phyloP scores from a whole-genome alignment of 306 rosid genomes.

The Vachellia pachyceras region DNA sequence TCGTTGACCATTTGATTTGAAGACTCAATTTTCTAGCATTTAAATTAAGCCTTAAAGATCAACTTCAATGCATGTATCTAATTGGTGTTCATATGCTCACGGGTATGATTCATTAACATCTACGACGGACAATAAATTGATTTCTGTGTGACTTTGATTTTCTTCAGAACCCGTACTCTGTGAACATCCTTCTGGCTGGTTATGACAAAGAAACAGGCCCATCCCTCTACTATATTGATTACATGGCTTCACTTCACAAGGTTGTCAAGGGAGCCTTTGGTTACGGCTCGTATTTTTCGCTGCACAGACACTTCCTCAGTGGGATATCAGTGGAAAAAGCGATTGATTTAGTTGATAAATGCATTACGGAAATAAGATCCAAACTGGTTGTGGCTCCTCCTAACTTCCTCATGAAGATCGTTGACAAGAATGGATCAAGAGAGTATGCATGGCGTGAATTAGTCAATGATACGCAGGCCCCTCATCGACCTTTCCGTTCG shows the following conservation, averaged over 20 bases:
- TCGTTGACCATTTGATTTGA: too few species aligned
- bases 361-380: slow-evolving; percentile 64
- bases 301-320: slow-evolving; percentile 71
- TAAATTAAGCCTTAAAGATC: neutral
- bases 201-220: slow-evolving; percentile 72
- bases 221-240: slow-evolving; percentile 67
- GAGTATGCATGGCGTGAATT: slow-evolving; percentile 66
- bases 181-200: slow-evolving; percentile 74
- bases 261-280: slow-evolving; percentile 79
- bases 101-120: slow-evolving; percentile 8
- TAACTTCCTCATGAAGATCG: slow-evolving; percentile 71
- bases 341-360: slow-evolving; percentile 58
- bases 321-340: slow-evolving; percentile 71
- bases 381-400: slow-evolving; percentile 75
- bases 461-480: slow-evolving; percentile 47
- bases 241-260: slow-evolving; percentile 76
- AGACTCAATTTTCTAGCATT: neutral
- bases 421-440: slow-evolving; percentile 74
- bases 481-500: slow-evolving; percentile 45
- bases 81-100: neutral
- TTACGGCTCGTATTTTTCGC: slow-evolving; percentile 64
- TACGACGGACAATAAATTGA: slow-evolving; percentile 21
- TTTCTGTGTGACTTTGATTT: slow-evolving; percentile 22
- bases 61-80: neutral
- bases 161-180: slow-evolving; percentile 66